Evolutionary conservation across 768 basidiomycete genomes (phyloP), one percentile per base, ranked within the genome.

Genomic region (Lentinula guzmanii): DNA sequence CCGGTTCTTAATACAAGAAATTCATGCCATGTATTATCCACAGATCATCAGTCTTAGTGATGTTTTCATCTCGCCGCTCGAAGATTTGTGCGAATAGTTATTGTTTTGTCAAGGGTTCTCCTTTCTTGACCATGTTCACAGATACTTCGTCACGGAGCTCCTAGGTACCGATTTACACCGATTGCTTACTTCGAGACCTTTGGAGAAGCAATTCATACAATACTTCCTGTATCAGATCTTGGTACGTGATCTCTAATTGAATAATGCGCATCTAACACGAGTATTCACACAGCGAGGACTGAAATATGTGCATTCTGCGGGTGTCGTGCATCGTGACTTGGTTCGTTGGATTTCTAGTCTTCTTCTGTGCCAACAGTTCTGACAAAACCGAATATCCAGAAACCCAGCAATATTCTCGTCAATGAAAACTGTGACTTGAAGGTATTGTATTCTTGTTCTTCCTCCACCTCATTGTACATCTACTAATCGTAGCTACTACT

Each of bases 391-490:
- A 46, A 65, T 50, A 35, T 51, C 55, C 69, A 93, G 90, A 99
- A 99, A 89, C 97, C 97, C 8, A 95, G 93, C 72, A 99, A 99
- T 74, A 98, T 99, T 67, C 90, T 99, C 65, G 95, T 99, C 65
- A 99, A 99, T 71, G 97, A 99, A 78, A 99, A 99, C 74, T 99
- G 97, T 72, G 97, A 99, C 75, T 83, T 99, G 67, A 97, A 96
- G 85, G 94, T 91, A 48, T 28, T 28, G 28, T 3, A 34, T 78
- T 63, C 28, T 31, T 60, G 46, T n/a, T 61, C 41, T 5, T 52
- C 33, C 28, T 39, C 45, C 0, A 41, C 15, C 28, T 28, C 18
- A 24, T 28, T 33, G 34, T 5, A n/a, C 15, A 15, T 21, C 35
- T 10, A 31, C 11, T 37, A 34, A 33, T 41, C 28, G 45, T 18